phyloP scores from a whole-genome alignment of 2,329 filamentous ascomycete species.

The Arthrobotrys iridis region DNA sequence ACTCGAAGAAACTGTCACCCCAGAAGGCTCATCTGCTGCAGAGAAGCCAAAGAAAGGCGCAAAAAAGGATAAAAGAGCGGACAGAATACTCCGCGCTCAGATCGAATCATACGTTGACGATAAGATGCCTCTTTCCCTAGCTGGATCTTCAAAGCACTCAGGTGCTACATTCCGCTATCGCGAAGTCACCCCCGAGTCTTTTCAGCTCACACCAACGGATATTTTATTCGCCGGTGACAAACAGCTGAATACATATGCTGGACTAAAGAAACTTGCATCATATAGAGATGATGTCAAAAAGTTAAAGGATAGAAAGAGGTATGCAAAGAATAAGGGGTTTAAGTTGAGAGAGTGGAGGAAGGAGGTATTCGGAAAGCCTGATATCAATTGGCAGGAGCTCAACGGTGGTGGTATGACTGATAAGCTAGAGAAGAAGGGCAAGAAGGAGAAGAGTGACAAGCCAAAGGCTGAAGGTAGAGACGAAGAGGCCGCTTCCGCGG shows the following conservation, averaged over 20 bases:
- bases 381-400: constrained; percentile 51
- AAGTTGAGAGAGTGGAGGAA: constrained; percentile 81
- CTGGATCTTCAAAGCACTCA: constrained; percentile 61
- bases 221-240: constrained; percentile 90
- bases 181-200: constrained; percentile 88
- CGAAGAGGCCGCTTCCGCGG: constrained; percentile 47
- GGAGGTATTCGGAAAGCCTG: constrained; percentile 70
- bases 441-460: constrained; percentile 58
- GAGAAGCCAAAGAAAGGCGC: constrained; percentile 62
- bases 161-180: constrained; percentile 81
- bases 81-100: constrained; percentile 46
- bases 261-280: constrained; percentile 91
- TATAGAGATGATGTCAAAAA: constrained; percentile 93
- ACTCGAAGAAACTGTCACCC: constrained; percentile 59
- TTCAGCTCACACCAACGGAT: constrained; percentile 87
- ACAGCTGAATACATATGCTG: constrained; percentile 87
- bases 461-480: constrained; percentile 58
- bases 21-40: constrained; percentile 1
- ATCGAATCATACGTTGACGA: constrained; percentile 50
- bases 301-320: constrained; percentile 82
- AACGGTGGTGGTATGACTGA: constrained; percentile 48
- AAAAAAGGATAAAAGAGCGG: constrained; percentile 67
- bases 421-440: constrained; percentile 58
- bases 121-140: constrained; percentile 42
- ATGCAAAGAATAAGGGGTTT: constrained; percentile 86